A percentile compares a stretch with the other conserved stretches of the same genome.
phyloP scores from a whole-genome alignment of 768 basidiomycete genomes.

The Leccinum aurantiacum region DNA sequence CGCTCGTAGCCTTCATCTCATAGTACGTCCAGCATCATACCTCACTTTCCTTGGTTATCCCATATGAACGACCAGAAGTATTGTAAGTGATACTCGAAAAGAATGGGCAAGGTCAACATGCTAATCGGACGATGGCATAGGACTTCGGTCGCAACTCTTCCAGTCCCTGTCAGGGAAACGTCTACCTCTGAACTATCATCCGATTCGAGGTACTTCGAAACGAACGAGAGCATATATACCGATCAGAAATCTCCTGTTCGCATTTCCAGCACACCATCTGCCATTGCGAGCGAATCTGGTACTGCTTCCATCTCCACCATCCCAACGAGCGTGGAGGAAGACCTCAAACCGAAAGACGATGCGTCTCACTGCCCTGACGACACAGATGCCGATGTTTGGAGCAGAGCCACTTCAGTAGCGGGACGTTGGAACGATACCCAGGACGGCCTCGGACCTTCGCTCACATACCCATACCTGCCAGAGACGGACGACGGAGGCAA shows the following conservation, averaged over 20 bases:
- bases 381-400: not conserved
- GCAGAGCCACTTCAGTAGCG: slow-evolving; percentile 8
- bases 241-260: slow-evolving; percentile 8
- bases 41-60: slow-evolving; percentile 19
- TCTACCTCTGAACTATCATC: slow-evolving; percentile 10
- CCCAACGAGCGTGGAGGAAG: slow-evolving; percentile 19
- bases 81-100: slow-evolving; percentile 12
- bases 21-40: slow-evolving; percentile 12
- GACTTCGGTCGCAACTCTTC: slow-evolving; percentile 2
- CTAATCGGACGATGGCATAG: slow-evolving; percentile 5
- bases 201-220: not conserved
- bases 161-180: not conserved
- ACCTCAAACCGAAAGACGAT: slow-evolving; percentile 24
- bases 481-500: slow-evolving; percentile 47
- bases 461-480: slow-evolving; percentile 49
- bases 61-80: slow-evolving; percentile 4
- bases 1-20: not conserved
- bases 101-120: not conserved
- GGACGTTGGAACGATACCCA: slow-evolving; percentile 31
- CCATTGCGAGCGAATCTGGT: slow-evolving; percentile 6
- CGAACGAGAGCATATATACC: not conserved
- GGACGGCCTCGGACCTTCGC: slow-evolving; percentile 52
- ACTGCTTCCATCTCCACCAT: slow-evolving; percentile 4
- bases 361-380: not conserved
- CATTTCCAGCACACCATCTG: slow-evolving; percentile 16